Conservation (phyloP, 768 basidiomycete genomes). For the Dioszegia aurantiaca region DNA sequence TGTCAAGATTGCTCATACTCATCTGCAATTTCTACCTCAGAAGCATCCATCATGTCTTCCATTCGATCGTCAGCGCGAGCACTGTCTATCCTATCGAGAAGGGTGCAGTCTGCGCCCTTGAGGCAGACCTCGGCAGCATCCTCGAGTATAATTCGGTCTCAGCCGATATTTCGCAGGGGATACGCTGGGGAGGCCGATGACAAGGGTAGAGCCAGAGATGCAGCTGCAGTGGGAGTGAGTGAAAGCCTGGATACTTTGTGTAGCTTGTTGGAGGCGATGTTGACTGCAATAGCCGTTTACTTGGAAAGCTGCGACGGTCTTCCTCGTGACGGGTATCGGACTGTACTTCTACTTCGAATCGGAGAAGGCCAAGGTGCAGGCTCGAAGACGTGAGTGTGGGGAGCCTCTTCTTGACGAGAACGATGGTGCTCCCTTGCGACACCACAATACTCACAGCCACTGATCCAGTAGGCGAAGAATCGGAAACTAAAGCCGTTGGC, state of each 20-base stretch:
- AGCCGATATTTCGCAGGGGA: constrained; percentile 6
- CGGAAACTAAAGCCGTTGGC: constrained; percentile 69
- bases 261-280: too few relatives aligned
- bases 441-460: background rate
- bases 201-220: constrained; percentile 21
- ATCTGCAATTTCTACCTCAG: too few relatives aligned
- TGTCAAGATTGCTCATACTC: too few relatives aligned
- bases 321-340: constrained; percentile 75
- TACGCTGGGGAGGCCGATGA: constrained; percentile 10
- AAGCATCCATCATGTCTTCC: background rate
- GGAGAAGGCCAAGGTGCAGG: constrained; percentile 75
- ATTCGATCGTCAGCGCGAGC: constrained; percentile 1
- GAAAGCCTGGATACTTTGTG: too few relatives aligned
- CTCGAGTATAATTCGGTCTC: background rate
- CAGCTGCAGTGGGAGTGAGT: constrained; percentile 43
- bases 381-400: constrained; percentile 72
- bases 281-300: constrained; percentile 72
- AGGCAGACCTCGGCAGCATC: background rate
- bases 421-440: too few relatives aligned
- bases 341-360: constrained; percentile 82
- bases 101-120: background rate
- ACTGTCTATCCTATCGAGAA: background rate
- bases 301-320: constrained; percentile 74
- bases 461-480: constrained; percentile 65
- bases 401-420: too few relatives aligned